Evolutionary conservation across 1,139 yeast genomes (phyloP).

Genomic region (Yamadazyma friedrichii): DNA sequence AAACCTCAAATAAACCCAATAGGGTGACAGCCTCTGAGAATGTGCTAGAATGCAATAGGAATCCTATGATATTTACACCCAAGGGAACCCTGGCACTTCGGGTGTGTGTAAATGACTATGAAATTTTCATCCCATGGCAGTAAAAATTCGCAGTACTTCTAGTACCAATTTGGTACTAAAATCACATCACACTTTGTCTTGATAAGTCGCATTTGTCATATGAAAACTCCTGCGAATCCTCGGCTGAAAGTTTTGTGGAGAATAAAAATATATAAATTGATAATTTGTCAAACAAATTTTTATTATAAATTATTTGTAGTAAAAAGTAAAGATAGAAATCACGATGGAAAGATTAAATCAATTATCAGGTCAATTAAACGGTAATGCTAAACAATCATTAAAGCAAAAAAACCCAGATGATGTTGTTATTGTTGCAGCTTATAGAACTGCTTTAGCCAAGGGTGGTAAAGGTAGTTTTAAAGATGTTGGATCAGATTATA

Average conservation of each 20-base stretch:
- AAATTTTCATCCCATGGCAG: neutral
- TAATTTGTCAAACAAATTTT: neutral
- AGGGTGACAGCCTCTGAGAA: no score
- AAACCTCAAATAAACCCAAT: no score
- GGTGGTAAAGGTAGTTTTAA: slow-evolving; percentile 83
- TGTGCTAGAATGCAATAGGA: no score
- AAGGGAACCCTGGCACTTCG: no score
- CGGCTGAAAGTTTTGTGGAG: slow-evolving; percentile 11
- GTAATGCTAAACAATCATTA: slow-evolving; percentile 43
- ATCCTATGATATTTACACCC: no score
- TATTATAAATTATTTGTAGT: slow-evolving; percentile 3
- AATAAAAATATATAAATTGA: slow-evolving; percentile 11
- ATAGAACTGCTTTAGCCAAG: slow-evolving; percentile 85
- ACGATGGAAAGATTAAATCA: slow-evolving; percentile 62
- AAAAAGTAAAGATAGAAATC: neutral
- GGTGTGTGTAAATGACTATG: no score
- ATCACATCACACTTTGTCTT: neutral
- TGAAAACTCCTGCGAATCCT: slow-evolving; percentile 10
- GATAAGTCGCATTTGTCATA: slow-evolving; percentile 9
- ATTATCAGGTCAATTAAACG: slow-evolving; percentile 54
- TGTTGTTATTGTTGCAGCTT: slow-evolving; percentile 82
- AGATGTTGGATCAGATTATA: slow-evolving; percentile 73
- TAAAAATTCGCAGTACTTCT: neutral
- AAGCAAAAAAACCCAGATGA: slow-evolving; percentile 73
- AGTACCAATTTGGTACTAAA: no score